Percentiles rank a stretch among this genome's conserved stretches.
phyloP scores from a whole-genome alignment of 768 basidiomycete genomes.

The Lentinula edodes region DNA sequence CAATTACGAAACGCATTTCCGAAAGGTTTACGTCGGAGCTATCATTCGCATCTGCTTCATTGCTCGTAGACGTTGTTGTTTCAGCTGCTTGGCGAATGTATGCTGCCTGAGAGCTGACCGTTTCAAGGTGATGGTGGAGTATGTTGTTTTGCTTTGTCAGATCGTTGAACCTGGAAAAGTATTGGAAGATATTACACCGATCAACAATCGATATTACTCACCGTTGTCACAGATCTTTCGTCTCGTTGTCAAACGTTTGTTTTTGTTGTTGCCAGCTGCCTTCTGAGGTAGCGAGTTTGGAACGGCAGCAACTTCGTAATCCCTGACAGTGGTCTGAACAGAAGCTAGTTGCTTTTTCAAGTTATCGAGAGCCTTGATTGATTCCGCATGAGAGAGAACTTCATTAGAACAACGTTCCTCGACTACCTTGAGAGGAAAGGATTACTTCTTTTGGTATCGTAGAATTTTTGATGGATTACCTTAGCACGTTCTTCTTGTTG shows the following conservation, averaged over 20 bases:
- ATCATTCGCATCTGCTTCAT: slow-evolving; percentile 40
- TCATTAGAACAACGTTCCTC: slow-evolving; percentile 80
- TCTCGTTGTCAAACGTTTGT: slow-evolving; percentile 71
- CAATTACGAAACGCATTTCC: slow-evolving; percentile 72
- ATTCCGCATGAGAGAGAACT: slow-evolving; percentile 80
- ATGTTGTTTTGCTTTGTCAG: slow-evolving; percentile 69
- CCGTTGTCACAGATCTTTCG: slow-evolving; percentile 67
- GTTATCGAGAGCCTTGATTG: slow-evolving; percentile 64
- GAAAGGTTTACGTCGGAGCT: slow-evolving; percentile 60
- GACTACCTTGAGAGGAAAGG: slow-evolving; percentile 43
- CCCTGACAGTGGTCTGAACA: slow-evolving; percentile 48
- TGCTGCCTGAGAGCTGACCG: slow-evolving; percentile 75
- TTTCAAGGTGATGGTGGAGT: slow-evolving; percentile 80
- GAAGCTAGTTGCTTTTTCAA: slow-evolving; percentile 58
- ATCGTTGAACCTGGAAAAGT: slow-evolving; percentile 58
- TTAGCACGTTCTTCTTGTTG: slow-evolving; percentile 65
- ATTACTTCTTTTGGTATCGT: background rate
- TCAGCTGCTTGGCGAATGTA: slow-evolving; percentile 72
- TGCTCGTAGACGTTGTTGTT: slow-evolving; percentile 34
- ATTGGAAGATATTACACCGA: background rate
- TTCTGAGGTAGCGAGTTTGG: slow-evolving; percentile 68
- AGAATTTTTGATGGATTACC: slow-evolving; percentile 25
- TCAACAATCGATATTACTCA: slow-evolving; percentile 23
- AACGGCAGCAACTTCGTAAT: slow-evolving; percentile 60
- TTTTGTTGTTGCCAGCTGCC: slow-evolving; percentile 79